Percentiles rank a stretch among this genome's conserved stretches.
Evolutionary conservation across 345 rosid species (phyloP).

Genomic region (Rhizophora apiculata): DNA sequence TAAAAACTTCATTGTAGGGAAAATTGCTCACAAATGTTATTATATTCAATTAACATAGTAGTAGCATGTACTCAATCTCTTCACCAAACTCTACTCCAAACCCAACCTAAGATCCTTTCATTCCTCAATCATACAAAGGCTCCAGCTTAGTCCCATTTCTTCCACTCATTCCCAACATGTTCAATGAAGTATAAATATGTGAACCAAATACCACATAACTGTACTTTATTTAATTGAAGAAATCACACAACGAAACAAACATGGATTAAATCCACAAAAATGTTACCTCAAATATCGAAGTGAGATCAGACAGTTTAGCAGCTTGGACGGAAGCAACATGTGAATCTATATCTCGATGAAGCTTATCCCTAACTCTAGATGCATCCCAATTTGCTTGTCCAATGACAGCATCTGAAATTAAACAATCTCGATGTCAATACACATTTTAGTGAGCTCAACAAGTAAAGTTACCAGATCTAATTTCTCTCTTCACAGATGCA

Average conservation of each 20-base stretch:
- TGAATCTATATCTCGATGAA: slow-evolving; percentile 78
- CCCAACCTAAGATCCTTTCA: not conserved
- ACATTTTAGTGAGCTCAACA: not conserved
- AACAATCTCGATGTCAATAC: not conserved
- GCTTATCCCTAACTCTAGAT: slow-evolving; percentile 68
- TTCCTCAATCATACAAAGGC: not conserved
- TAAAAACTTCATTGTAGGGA: too few relatives aligned
- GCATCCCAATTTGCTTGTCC: slow-evolving; percentile 93
- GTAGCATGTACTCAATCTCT: not conserved
- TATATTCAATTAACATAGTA: too few relatives aligned
- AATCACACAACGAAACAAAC: not conserved
- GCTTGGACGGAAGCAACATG: slow-evolving; percentile 75
- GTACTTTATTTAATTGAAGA: not conserved
- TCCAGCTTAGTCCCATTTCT: not conserved
- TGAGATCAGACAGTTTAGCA: slow-evolving; percentile 76
- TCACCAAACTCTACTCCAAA: not conserved
- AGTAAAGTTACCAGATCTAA: not conserved
- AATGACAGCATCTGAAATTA: slow-evolving; percentile 67
- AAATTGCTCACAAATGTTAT: too few relatives aligned
- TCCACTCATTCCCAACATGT: not conserved
- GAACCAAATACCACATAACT: not conserved
- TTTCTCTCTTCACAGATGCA: not conserved
- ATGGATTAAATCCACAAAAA: not conserved
- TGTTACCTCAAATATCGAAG: slow-evolving; percentile 70
- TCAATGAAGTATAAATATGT: not conserved